Base-by-base conservation (phyloP, 768 basidiomycete genomes). In the Termitomyces sp. region DNA sequence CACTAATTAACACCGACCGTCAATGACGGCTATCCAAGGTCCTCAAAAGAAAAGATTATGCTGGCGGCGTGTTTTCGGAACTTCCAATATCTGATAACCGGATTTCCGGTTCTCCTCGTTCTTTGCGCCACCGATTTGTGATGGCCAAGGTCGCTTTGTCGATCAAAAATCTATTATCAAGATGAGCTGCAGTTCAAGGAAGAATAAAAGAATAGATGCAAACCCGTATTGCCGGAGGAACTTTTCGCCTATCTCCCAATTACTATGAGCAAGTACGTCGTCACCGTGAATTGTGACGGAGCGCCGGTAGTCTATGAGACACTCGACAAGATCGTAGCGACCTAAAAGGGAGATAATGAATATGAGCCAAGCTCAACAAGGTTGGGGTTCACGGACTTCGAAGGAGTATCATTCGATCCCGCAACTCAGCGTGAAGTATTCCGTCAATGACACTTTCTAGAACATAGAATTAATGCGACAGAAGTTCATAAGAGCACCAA, bases 401-500 rank as follows among this genome's bases (percentile, higher is more conserved):
- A 34, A 93, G 74, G 17, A 96, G 77, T 63, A 98, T 97, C 80
- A 96, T 89, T 34, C 92, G 82, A 64, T 97, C 95, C 35, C 95
- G 83, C 55, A 98, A 75, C 64, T 93, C 90, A 46, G 95, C 90
- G 72, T 95, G 91, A 57, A 92, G 80, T 46, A 97, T 86, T 44
- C 86, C 84, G 69, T 97, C 95, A 64, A 97, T 92, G n/a, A 89
- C 81, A 63, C 91, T 89, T 69, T 95, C 95, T 94, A 66, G 11
- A 65, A 45, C 7, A 21, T 62, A 54, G 38, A 54, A 57, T 45
- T 8, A 71, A 58, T 40, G 31, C 43, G 25, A 2, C 31, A 45
- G n/a, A 12, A 47, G 38, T 53, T 45, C 7, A 17, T 27, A 14
- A 54, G 21, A 14, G 9, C 29, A 14, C 53, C 47, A 54, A 45